Conservation (phyloP, 176 grass and related monocot genomes). For the Musa acuminata region DNA sequence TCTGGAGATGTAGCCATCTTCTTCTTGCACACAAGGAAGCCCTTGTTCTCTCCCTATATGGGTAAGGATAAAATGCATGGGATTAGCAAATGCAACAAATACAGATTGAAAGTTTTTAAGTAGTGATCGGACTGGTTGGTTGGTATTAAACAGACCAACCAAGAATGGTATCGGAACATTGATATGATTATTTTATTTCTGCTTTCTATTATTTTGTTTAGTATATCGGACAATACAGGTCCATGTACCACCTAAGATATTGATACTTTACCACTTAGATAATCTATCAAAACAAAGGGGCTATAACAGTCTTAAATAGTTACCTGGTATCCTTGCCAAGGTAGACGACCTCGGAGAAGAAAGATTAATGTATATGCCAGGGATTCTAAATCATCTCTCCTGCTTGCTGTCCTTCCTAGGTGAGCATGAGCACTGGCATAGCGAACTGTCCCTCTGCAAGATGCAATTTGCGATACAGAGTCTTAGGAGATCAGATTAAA, state of each 20-base stretch:
- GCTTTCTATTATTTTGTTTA: too few species aligned
- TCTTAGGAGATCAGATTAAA: neutral
- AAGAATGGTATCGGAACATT: too few species aligned
- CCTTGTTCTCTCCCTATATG: constrained; percentile 9
- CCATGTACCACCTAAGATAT: neutral
- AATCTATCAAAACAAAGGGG: neutral
- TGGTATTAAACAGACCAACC: too few species aligned
- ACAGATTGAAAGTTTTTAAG: neutral
- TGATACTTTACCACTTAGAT: neutral
- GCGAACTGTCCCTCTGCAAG: neutral
- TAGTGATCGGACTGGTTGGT: too few species aligned
- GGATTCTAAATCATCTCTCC: constrained; percentile 13
- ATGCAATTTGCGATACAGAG: neutral
- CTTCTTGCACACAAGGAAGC: constrained; percentile 7
- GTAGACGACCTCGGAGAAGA: constrained; percentile 6
- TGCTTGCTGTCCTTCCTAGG: constrained; percentile 4
- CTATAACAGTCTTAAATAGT: neutral
- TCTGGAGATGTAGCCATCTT: constrained; percentile 6
- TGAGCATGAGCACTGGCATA: constrained; percentile 12
- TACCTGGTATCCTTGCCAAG: constrained; percentile 11
- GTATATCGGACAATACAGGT: neutral
- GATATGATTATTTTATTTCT: too few species aligned
- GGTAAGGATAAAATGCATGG: neutral
- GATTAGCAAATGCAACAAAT: neutral
- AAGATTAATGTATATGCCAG: neutral